Evolutionary conservation across 306 rosid genomes (phyloP), one percentile per base, ranked within the genome.

Genomic region (Inga oerstediana): DNA sequence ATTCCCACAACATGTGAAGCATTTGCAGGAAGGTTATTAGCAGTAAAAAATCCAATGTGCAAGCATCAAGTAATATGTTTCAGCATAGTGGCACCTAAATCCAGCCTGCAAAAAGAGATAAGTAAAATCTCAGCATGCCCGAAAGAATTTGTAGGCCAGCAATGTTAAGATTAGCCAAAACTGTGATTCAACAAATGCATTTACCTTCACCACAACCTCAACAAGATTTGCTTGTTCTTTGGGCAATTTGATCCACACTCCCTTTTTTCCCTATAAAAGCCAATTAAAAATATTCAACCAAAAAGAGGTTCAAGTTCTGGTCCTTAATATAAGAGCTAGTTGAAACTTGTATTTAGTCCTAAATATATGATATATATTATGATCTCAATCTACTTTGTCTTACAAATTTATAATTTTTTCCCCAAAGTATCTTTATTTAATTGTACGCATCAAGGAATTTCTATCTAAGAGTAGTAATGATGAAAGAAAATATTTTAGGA

Each of bases 1-100:
- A 94, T 86, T 39, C 95, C 93, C 0, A 94, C 89, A 5, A 93
- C 88, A 80, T 93, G 98, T 0, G 98, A 93, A 83, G 98, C 98
- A 87, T 94, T 94, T 45, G 84, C 85, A 11, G 98, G 98, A 80
- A 93, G 61, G 61, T 49, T 79, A 75, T 90, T 88, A 10, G 72
- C 75, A 70, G 91, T 84, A 81, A 48, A 95, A 87, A 75, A 95
- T 82, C 98, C 97, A 93, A 48, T 37, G 35, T 7, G 89, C 94
- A 24, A 95, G 94, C 98, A 95, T 95, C 84, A 95, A 45, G 88
- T 95, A 91, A 74, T 95, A 88, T 43, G 89, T 46, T 77, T 95
- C 98, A 13, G 98, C 97, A 87, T 95, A 97, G 82, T 93, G 98
- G 78, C 90, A 93, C 59, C 83, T 77, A 74, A 93, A 94, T 74